Conservation (phyloP, 2,329 filamentous ascomycete genomes). For the Biscogniauxia mediterranea region DNA sequence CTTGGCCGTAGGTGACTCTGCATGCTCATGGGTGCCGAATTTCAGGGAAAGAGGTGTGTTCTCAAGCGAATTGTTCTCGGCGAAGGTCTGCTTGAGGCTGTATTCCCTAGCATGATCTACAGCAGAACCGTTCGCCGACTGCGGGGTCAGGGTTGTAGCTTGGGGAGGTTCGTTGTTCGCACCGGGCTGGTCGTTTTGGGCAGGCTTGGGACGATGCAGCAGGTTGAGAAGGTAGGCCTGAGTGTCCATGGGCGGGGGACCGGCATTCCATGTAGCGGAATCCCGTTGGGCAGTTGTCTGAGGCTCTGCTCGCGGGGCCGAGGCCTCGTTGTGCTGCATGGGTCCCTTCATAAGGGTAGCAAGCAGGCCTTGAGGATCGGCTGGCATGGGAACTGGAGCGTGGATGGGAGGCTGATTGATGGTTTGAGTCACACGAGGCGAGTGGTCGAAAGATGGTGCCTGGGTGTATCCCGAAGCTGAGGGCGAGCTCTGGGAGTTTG, state of each 20-base stretch:
- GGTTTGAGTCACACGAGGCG: conserved; percentile 23
- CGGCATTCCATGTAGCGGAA: conserved; percentile 40
- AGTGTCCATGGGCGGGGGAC: conserved; percentile 63
- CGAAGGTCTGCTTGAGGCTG: conserved; percentile 17
- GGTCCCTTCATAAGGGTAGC: conserved; percentile 61
- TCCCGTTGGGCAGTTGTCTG: conserved; percentile 25
- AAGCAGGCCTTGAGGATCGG: conserved; percentile 57
- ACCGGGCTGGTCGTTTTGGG: conserved; percentile 51
- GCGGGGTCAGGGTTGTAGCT: conserved; percentile 44
- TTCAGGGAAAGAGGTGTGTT: conserved; percentile 27
- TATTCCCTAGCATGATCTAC: conserved; percentile 30
- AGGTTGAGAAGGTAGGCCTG: conserved; percentile 84
- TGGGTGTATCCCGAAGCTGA: conserved; percentile 22
- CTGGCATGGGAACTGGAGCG: conserved; percentile 54
- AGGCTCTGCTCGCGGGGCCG: conserved; percentile 33
- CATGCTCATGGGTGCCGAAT: conserved; percentile 20
- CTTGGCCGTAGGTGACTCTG: conserved; percentile 26
- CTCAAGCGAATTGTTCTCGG: conserved; percentile 26
- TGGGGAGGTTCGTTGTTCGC: conserved; percentile 42
- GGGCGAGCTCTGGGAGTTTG: conserved; percentile 29
- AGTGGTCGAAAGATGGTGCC: conserved; percentile 21
- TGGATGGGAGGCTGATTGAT: conserved; percentile 44
- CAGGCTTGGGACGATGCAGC: conserved; percentile 74
- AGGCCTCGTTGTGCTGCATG: conserved; percentile 47
- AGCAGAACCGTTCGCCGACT: conserved; percentile 37